phyloP scores from a whole-genome alignment of 1,284 basidiomycete genomes.

The Peniophora sp. region DNA sequence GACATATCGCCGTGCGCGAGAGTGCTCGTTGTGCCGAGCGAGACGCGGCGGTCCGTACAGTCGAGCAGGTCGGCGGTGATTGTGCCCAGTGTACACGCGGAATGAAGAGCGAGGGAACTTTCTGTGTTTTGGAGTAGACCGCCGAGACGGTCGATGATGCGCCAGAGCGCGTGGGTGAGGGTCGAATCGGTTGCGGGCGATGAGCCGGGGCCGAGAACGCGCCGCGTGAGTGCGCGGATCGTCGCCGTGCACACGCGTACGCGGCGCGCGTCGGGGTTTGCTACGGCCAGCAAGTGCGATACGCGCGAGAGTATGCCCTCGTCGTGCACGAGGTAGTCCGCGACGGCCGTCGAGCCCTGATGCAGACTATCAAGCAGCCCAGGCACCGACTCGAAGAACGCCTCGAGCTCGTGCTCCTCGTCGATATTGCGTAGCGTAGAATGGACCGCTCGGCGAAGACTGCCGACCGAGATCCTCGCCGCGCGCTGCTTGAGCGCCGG shows the following conservation, averaged over 20 bases:
- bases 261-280: background rate
- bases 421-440: slow-evolving; percentile 25
- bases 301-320: background rate
- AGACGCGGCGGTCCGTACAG: no score
- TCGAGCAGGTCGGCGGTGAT: background rate
- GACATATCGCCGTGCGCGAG: no score
- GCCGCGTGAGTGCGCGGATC: background rate
- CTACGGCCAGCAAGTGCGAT: background rate
- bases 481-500: slow-evolving; percentile 7
- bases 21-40: no score
- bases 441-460: slow-evolving; percentile 22
- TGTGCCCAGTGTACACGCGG: background rate
- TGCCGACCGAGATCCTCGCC: slow-evolving; percentile 16
- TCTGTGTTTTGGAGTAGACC: background rate
- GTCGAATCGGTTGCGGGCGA: background rate
- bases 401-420: slow-evolving; percentile 26
- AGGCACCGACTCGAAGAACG: slow-evolving; percentile 17
- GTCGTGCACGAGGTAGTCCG: background rate
- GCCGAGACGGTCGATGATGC: background rate
- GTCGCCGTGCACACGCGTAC: background rate
- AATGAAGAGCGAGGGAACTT: background rate
- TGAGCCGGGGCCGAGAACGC: background rate
- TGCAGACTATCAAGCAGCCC: background rate
- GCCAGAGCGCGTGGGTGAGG: no score
- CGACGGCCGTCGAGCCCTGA: background rate